A percentile compares a stretch with the other conserved stretches of the same genome.
phyloP scores from a whole-genome alignment of 2,329 filamentous ascomycete species.

The Calonectria montana region DNA sequence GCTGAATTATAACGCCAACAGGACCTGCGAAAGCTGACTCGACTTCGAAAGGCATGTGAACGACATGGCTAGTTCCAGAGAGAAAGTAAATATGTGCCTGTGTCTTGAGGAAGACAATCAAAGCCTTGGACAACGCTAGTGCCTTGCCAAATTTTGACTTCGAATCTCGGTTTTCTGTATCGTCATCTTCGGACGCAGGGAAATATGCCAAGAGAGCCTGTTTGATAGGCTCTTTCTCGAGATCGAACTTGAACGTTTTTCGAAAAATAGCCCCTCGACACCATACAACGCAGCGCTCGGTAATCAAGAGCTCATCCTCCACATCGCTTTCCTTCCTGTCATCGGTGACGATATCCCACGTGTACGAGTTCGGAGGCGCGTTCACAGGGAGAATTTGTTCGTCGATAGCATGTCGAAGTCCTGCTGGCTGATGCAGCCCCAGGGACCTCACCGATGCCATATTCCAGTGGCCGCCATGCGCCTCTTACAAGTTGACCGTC shows the following conservation, averaged over 20 bases:
- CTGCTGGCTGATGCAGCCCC: slow-evolving; percentile 89
- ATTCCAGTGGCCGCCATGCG: slow-evolving; percentile 48
- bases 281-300: slow-evolving; percentile 85
- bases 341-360: slow-evolving; percentile 75
- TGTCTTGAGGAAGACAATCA: slow-evolving; percentile 92
- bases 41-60: slow-evolving; percentile 95
- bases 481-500: slow-evolving; percentile 19
- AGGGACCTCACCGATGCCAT: slow-evolving; percentile 95
- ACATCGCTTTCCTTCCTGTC: slow-evolving; percentile 53
- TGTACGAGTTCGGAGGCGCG: slow-evolving; percentile 74
- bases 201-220: slow-evolving; percentile 91
- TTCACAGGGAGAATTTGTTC: slow-evolving; percentile 81
- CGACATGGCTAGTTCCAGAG: slow-evolving; percentile 85
- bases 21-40: slow-evolving; percentile 87
- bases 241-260: slow-evolving; percentile 85
- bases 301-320: slow-evolving; percentile 85
- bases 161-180: slow-evolving; percentile 22
- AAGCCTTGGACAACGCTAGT: slow-evolving; percentile 67
- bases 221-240: slow-evolving; percentile 87
- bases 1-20: slow-evolving; percentile 85
- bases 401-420: slow-evolving; percentile 83
- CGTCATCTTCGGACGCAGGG: slow-evolving; percentile 62
- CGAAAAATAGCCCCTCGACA: slow-evolving; percentile 86
- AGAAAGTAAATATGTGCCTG: slow-evolving; percentile 96
- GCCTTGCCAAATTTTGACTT: slow-evolving; percentile 28